These are phyloP conservation scores for Gossypium trilobum DNA, from an alignment of 441 rosid genomes.

Conservation along the genomic window DNA sequence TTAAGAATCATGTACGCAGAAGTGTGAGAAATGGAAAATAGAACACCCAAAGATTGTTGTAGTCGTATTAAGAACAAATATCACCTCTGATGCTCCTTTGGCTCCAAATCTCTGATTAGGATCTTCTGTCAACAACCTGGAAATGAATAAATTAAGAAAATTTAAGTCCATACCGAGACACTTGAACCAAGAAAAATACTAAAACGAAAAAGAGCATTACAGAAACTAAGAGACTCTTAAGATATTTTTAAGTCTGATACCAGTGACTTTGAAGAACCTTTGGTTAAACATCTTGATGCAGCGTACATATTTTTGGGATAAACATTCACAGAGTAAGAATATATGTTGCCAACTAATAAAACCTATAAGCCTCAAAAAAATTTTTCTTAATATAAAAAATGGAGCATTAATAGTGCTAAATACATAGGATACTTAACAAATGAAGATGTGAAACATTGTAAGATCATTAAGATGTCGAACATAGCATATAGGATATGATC, in stretches of 20 bases:
- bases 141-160: constrained; percentile 11
- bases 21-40: constrained; percentile 3
- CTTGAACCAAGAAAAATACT: not conserved
- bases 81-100: constrained; percentile 88
- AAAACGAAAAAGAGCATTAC: not conserved
- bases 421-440: not conserved
- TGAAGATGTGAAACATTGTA: not conserved
- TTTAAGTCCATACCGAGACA: not conserved
- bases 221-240: not conserved
- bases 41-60: constrained; percentile 11
- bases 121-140: constrained; percentile 89
- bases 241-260: not conserved
- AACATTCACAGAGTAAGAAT: not conserved
- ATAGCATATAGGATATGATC: not conserved
- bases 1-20: not conserved
- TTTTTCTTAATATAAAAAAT: not conserved
- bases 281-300: not conserved
- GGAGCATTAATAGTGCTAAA: not conserved
- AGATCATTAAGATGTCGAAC: not conserved
- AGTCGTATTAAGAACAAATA: constrained; percentile 14
- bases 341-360: not conserved
- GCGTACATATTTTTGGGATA: not conserved
- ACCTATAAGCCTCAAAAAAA: not conserved
- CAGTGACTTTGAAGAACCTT: not conserved
- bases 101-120: constrained; percentile 95